Evolutionary conservation across 129 eudicot genomes (phyloP), one percentile per base, ranked within the genome.

Genomic region (Arctium lappa): DNA sequence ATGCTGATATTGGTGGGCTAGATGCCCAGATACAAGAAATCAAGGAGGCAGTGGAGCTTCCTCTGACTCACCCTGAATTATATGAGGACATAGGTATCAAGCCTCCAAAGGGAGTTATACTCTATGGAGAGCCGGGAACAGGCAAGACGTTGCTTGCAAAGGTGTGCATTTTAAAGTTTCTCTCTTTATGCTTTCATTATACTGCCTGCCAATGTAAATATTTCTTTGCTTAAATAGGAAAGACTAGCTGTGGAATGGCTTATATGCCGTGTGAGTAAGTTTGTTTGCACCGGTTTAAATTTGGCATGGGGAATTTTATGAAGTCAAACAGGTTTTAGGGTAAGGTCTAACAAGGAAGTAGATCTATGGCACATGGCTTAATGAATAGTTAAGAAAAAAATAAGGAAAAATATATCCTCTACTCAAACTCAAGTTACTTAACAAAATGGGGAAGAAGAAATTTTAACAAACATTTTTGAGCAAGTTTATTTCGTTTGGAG

Each of bases 1-100:
- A 95, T 84, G 99, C 99, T 85, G 99, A 95, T 83, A 95, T 95
- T 66, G 99, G 99, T 80, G 99, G 99, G 27, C 83, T 95, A 15
- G 99, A 95, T 86, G 97, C 97, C 34, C 99, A 95, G 79, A 95
- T 95, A 81, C 97, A 95, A 89, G 98, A 95, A 78, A 95, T 95
- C 75, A 95, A 95, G 80, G 99, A 93, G 87, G 99, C 99, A 63
- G 99, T 95, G 72, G 99, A 95, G 86, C 99, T 95, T 32, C 99
- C 99, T 36, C 16, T 95, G 83, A 92, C 99, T 34, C 99, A 95
- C 87, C 99, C 99, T 27, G 99, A 95, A 73, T 86, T 95, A 40
- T 95, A 95, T 48, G 97, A 95, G 88, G 99, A 95, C 80, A 95
- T 95, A 81, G 99, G 99, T 85, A 95, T 95, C 79, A 95, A 91